Conservation (phyloP, 2,329 filamentous ascomycete species). For the Cladosporium sphaerospermum region DNA sequence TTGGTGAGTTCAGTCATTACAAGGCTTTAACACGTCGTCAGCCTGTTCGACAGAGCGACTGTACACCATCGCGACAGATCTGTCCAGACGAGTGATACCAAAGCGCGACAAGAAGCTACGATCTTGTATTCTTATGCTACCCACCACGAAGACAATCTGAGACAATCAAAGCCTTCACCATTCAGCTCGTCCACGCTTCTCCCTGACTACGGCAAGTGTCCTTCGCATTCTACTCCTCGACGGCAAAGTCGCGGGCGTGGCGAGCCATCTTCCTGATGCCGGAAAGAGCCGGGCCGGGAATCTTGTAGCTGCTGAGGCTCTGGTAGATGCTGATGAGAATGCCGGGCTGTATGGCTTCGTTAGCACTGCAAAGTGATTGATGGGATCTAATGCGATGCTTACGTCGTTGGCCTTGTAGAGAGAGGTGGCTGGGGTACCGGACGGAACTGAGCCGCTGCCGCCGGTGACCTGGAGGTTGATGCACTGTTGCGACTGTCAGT, state of each 20-base stretch:
- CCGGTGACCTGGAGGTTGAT: conserved; percentile 56
- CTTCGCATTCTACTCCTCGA: not conserved
- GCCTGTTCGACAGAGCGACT: no score
- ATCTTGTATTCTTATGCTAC: no score
- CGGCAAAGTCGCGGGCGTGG: conserved; percentile 9
- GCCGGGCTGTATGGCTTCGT: conserved; percentile 33
- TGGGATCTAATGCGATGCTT: not conserved
- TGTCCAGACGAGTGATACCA: no score
- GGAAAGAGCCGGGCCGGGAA: conserved; percentile 44
- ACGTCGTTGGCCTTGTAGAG: conserved; percentile 52
- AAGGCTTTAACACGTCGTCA: no score
- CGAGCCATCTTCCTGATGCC: conserved; percentile 13
- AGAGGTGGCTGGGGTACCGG: conserved; percentile 46
- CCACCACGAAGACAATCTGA: no score
- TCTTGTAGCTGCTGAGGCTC: conserved; percentile 40
- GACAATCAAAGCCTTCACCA: no score
- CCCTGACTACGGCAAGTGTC: no score
- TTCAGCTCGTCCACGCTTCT: no score
- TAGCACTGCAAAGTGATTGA: not conserved
- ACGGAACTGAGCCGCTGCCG: conserved; percentile 42
- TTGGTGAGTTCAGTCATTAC: no score
- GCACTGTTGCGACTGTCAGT: conserved; percentile 29
- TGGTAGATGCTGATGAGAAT: conserved; percentile 57
- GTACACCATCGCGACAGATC: no score
- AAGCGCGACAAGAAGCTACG: no score